phyloP scores from a whole-genome alignment of 306 rosid genomes.

The Corylus americana region DNA sequence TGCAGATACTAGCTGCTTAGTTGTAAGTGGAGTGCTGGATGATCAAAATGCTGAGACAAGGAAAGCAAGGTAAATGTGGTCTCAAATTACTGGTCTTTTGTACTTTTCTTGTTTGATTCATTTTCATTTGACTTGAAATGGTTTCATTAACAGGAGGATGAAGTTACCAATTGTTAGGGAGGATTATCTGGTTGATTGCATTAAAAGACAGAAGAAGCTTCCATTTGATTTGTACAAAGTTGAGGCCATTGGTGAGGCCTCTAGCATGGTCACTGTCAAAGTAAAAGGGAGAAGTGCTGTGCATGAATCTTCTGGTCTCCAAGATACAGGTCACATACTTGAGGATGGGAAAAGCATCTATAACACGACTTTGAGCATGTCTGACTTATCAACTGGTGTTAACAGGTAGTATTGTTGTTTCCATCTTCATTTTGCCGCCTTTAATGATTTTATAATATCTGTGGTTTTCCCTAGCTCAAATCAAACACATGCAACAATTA shows the following conservation, averaged over 20 bases:
- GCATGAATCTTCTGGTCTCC: constrained; percentile 85
- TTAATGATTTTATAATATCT: constrained; percentile 3
- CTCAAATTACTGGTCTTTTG: constrained; percentile 26
- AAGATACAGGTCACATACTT: constrained; percentile 90
- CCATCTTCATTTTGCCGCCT: constrained; percentile 19
- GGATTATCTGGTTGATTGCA: constrained; percentile 84
- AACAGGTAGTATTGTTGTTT: constrained; percentile 60
- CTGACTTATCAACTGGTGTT: constrained; percentile 82
- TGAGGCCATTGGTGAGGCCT: constrained; percentile 66
- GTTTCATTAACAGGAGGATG: constrained; percentile 71
- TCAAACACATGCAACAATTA: background rate
- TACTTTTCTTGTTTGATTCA: constrained; percentile 21
- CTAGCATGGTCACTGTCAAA: constrained; percentile 88
- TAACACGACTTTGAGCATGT: constrained; percentile 88
- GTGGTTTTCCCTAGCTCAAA: constrained; percentile 5
- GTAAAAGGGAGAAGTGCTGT: constrained; percentile 94
- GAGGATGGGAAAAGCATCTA: constrained; percentile 86
- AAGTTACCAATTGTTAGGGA: constrained; percentile 82
- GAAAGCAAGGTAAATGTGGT: constrained; percentile 72
- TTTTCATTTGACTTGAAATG: constrained; percentile 22
- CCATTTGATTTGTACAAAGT: constrained; percentile 72
- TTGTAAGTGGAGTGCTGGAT: constrained; percentile 63
- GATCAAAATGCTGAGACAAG: constrained; percentile 63
- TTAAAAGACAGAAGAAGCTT: constrained; percentile 75
- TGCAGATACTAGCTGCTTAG: constrained; percentile 90